Base-by-base conservation (phyloP, 768 basidiomycete species). In the Hebeloma cylindrosporum region DNA sequence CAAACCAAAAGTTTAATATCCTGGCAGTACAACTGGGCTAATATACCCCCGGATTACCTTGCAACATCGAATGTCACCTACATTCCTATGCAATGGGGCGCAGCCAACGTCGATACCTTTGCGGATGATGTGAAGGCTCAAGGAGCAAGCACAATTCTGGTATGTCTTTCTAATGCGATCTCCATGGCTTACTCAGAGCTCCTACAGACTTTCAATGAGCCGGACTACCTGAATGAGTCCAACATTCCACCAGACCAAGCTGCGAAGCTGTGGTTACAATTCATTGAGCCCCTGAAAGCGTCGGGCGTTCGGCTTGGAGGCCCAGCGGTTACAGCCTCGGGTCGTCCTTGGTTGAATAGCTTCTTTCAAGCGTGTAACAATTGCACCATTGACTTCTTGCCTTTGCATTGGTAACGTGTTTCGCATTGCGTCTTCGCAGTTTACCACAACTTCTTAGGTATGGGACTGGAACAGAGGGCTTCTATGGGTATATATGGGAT, bases 1-100 rank as follows among this genome's bases (percentile, higher is more conserved):
- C 70, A 72, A 40, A 68, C 72, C 2, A 60, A 67, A 16, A 71
- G 72, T 45, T 58, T 67, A 10, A 65, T 71, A 22, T 68, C 63
- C 28, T 77, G 75, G 75, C 52, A 80, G 14, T 88, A 77, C 50
- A 70, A 75, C 55, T 77, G 76, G 89, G 70, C 71, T 3, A 67
- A 65, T 33, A 52, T 62, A 17, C 71, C 72, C 7, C 70, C 74
- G n/a, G 60, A 55, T 16, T 71, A 73, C 51, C 55, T 78, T 21
- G 70, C 64, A 1, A 60, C 66, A 16, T 72, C 72, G 2, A 68
- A 68, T 27, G 63, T 78, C 44, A 65, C 69, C 13, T 78, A 73
- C 42, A 61, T 78, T 22, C 76, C 76, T 0, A 77, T 78, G 76
- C 76, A 78, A 57, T 78, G 75, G 75, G 74, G 76, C 3, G 65